Percentiles rank a stretch among this genome's conserved stretches.
phyloP scores from a whole-genome alignment of 805 yeast species.

The Metschnikowia kunwiensis region DNA sequence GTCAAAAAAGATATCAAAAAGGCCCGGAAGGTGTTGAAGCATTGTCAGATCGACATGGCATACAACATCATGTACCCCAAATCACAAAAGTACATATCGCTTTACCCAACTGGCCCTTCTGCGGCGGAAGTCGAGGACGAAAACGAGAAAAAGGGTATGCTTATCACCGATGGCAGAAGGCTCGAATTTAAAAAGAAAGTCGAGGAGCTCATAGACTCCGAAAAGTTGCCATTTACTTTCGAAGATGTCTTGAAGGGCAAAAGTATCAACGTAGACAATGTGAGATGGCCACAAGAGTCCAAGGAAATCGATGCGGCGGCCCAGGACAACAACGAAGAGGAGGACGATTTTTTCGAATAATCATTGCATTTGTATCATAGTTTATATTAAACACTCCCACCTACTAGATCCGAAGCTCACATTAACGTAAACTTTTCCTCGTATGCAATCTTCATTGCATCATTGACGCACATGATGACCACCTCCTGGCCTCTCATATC shows the following conservation, averaged over 20 bases:
- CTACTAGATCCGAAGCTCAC: not conserved
- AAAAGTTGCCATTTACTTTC: slow-evolving; percentile 50
- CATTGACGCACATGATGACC: slow-evolving; percentile 54
- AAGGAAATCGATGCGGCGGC: slow-evolving; percentile 48
- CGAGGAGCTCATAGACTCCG: slow-evolving; percentile 49
- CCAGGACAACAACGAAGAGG: slow-evolving; percentile 19
- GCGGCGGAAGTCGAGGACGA: slow-evolving; percentile 28
- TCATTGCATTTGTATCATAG: slow-evolving; percentile 9
- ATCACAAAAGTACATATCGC: slow-evolving; percentile 72
- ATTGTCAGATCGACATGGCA: slow-evolving; percentile 65
- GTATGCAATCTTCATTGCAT: slow-evolving; percentile 60
- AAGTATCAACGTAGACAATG: slow-evolving; percentile 25
- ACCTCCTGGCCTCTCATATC: slow-evolving; percentile 46
- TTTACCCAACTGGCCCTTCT: slow-evolving; percentile 52
- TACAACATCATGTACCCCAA: slow-evolving; percentile 78
- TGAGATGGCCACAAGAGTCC: slow-evolving; percentile 17
- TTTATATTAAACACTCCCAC: not conserved
- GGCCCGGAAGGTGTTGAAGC: slow-evolving; percentile 48
- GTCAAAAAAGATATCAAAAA: slow-evolving; percentile 40
- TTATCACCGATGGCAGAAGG: slow-evolving; percentile 42
- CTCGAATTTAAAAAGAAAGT: slow-evolving; percentile 47
- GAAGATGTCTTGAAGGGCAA: slow-evolving; percentile 46
- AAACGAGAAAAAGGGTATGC: slow-evolving; percentile 41
- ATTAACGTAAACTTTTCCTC: slow-evolving; percentile 13
- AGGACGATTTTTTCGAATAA: slow-evolving; percentile 30